A percentile compares a stretch with the other conserved stretches of the same genome.
These are phyloP conservation scores for Serendipita vermifera DNA, from an alignment of 768 basidiomycete species.

Conservation along the genomic window DNA sequence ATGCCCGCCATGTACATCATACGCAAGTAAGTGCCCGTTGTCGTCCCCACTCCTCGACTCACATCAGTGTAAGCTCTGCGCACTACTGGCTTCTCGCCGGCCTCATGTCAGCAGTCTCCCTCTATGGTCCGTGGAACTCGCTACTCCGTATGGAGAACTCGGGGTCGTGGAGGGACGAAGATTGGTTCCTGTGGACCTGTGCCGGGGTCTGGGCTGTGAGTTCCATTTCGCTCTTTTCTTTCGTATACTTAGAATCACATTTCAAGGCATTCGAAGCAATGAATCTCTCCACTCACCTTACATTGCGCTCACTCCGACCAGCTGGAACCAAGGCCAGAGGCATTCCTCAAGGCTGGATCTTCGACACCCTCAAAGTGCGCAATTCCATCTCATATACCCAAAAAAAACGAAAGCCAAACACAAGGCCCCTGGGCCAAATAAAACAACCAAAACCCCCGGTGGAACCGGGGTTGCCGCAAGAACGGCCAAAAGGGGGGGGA, in stretches of 20 bases:
- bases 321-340: slow-evolving; percentile 60
- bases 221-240: slow-evolving; percentile 17
- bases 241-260: neutral
- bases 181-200: slow-evolving; percentile 53
- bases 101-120: slow-evolving; percentile 17
- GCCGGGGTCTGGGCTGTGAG: slow-evolving; percentile 64
- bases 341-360: slow-evolving; percentile 91
- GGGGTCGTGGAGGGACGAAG: slow-evolving; percentile 59
- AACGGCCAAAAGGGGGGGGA: too few species aligned
- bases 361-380: slow-evolving; percentile 33
- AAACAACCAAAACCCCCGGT: too few species aligned
- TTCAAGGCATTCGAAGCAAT: slow-evolving; percentile 68
- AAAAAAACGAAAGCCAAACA: too few species aligned
- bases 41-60: slow-evolving; percentile 7
- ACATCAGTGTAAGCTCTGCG: slow-evolving; percentile 45
- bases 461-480: too few species aligned
- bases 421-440: too few species aligned
- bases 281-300: slow-evolving; percentile 73
- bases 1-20: slow-evolving; percentile 81
- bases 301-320: slow-evolving; percentile 72
- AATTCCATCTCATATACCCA: neutral
- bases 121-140: neutral
- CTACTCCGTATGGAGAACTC: slow-evolving; percentile 35
- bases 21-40: slow-evolving; percentile 56
- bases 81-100: slow-evolving; percentile 81